Conservation (phyloP, 371 early-diverging fungal species). For the Coemansia sp. region DNA sequence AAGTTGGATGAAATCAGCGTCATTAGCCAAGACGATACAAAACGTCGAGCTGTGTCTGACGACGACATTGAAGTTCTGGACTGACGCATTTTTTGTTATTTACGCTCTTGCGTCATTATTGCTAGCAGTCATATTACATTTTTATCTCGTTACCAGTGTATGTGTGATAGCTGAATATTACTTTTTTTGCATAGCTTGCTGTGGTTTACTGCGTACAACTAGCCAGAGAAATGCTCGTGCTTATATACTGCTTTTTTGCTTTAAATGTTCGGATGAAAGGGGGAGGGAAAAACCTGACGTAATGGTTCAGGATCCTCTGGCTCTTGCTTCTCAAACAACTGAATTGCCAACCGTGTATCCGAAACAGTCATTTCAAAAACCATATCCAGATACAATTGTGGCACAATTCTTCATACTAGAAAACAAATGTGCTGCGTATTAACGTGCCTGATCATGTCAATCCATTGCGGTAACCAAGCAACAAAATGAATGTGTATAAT, state of each 20-base stretch:
- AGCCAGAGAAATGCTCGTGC: not conserved
- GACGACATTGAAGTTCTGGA: constrained; percentile 4
- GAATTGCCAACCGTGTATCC: not conserved
- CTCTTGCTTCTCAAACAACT: too few species aligned
- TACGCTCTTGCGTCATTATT: not conserved
- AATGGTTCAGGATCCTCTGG: not conserved
- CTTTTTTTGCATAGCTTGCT: not conserved
- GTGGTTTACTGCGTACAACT: not conserved
- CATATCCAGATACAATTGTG: not conserved
- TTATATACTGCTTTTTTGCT: not conserved
- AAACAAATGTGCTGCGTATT: too few species aligned
- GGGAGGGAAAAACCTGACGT: not conserved
- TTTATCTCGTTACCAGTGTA: too few species aligned
- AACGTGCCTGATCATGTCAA: not conserved
- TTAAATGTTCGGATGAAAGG: not conserved
- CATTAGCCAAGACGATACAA: not conserved
- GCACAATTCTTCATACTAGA: not conserved
- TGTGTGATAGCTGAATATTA: too few species aligned
- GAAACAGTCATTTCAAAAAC: not conserved
- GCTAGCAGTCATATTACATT: not conserved
- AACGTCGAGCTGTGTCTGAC: constrained; percentile 17
- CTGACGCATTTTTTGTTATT: not conserved
- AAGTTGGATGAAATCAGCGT: constrained; percentile 13
- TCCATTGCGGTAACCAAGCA: not conserved
- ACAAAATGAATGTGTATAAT: not conserved